Evolutionary conservation across 2,329 filamentous ascomycete genomes (phyloP).

Genomic region (Diatrype stigma): DNA sequence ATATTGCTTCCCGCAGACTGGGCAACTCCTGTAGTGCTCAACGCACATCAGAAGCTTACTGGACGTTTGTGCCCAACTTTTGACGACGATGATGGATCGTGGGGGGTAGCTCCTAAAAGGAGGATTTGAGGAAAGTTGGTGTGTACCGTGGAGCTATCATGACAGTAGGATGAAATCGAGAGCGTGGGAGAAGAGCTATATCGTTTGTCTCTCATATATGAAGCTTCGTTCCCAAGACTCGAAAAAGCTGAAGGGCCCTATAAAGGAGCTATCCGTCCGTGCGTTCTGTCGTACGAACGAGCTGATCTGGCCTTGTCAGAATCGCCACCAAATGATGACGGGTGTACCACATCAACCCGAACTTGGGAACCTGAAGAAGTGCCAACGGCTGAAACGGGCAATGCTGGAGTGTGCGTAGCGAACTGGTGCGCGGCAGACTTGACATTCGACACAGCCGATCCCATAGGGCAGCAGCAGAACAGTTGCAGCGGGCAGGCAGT

Average conservation of each 20-base stretch:
- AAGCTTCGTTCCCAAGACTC: neutral
- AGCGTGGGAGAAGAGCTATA: neutral
- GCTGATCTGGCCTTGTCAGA: too few species aligned
- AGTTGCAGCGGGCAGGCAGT: neutral
- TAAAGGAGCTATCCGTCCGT: neutral
- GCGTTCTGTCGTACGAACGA: neutral
- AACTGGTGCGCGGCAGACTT: too few species aligned
- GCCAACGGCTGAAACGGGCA: neutral
- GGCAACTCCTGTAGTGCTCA: constrained; percentile 53
- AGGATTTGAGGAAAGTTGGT: neutral
- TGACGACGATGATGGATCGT: neutral
- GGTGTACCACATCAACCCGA: neutral
- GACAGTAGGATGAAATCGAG: neutral
- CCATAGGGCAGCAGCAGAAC: neutral
- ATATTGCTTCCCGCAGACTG: constrained; percentile 57
- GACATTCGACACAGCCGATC: neutral
- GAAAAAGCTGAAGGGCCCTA: neutral
- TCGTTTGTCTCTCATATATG: neutral
- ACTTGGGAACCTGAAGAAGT: neutral
- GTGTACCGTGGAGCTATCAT: neutral
- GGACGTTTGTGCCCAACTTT: neutral
- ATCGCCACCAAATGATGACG: neutral
- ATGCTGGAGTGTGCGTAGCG: neutral
- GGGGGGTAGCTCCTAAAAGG: neutral
- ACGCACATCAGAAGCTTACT: constrained; percentile 50